phyloP scores from a whole-genome alignment of 192 early-diverging fungal species.

The Gonapodya sp. region DNA sequence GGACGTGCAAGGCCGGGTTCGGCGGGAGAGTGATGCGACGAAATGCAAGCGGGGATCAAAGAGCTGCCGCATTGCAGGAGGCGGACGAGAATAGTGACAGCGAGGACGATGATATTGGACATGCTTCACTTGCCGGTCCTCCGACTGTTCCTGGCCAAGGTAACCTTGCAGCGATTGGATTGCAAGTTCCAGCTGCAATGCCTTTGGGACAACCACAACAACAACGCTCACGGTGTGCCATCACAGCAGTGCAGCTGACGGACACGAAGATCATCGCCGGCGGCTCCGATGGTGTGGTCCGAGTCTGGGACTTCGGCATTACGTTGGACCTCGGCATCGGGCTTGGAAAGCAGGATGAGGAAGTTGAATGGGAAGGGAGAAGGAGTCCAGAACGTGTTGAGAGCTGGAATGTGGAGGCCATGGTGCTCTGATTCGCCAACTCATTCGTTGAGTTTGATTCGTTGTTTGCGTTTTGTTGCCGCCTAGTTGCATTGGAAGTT shows the following conservation, averaged over 20 bases:
- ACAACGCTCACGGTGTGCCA: constrained; percentile 3
- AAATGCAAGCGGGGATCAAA: background rate
- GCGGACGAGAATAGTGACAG: constrained; percentile 49
- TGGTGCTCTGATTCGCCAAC: too few relatives aligned
- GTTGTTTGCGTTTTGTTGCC: too few relatives aligned
- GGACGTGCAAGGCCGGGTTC: background rate
- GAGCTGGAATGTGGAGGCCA: too few relatives aligned
- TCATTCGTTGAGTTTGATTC: too few relatives aligned
- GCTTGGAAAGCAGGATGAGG: background rate
- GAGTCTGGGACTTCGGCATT: constrained; percentile 60
- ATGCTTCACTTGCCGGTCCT: background rate
- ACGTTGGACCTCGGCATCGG: background rate
- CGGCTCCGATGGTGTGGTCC: constrained; percentile 71
- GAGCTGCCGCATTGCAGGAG: constrained; percentile 8
- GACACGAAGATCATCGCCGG: constrained; percentile 83
- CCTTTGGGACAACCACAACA: background rate
- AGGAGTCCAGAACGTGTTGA: background rate
- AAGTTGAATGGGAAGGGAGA: background rate
- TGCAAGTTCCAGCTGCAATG: background rate
- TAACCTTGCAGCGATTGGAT: background rate
- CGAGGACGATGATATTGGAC: background rate
- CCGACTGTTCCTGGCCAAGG: too few relatives aligned
- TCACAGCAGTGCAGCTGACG: constrained; percentile 70
- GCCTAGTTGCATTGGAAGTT: too few relatives aligned
- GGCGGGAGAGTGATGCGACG: background rate